Conservation (phyloP, 768 basidiomycete species). For the Phaeotremella fagi region DNA sequence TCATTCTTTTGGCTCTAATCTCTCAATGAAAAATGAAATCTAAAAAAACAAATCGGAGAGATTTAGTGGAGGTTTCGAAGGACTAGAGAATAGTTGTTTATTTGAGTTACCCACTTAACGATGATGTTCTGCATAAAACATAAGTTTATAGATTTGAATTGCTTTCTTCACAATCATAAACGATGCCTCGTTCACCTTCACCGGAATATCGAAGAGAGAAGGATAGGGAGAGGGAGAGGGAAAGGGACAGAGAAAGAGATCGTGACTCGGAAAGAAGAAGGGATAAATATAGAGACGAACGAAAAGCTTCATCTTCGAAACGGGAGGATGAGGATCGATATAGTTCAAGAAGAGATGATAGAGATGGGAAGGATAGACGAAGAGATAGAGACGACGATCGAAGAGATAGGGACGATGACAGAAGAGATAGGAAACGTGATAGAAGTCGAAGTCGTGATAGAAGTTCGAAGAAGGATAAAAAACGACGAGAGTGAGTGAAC, state of each 20-base stretch:
- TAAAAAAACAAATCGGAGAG: no score
- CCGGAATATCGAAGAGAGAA: conserved; percentile 42
- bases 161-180: no score
- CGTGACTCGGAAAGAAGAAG: conserved; percentile 11
- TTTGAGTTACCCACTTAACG: no score
- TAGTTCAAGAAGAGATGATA: background rate
- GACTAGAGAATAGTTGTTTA: no score
- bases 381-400: conserved; percentile 48
- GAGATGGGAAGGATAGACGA: conserved; percentile 41
- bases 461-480: conserved; percentile 47
- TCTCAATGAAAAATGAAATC: no score
- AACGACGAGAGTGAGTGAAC: conserved; percentile 54
- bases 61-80: no score
- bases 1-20: no score
- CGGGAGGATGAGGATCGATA: background rate
- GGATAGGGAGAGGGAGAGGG: conserved; percentile 24
- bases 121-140: no score
- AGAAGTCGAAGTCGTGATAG: conserved; percentile 49
- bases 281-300: conserved; percentile 16
- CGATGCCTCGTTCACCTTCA: conserved; percentile 33
- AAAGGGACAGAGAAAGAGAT: conserved; percentile 32
- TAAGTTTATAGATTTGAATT: no score
- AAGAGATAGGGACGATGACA: conserved; percentile 49
- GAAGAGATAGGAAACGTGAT: conserved; percentile 50
- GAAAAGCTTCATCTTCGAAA: conserved; percentile 5